Evolutionary conservation across 768 basidiomycete species (phyloP).

Genomic region (Krasilnikovozyma curviuscula): DNA sequence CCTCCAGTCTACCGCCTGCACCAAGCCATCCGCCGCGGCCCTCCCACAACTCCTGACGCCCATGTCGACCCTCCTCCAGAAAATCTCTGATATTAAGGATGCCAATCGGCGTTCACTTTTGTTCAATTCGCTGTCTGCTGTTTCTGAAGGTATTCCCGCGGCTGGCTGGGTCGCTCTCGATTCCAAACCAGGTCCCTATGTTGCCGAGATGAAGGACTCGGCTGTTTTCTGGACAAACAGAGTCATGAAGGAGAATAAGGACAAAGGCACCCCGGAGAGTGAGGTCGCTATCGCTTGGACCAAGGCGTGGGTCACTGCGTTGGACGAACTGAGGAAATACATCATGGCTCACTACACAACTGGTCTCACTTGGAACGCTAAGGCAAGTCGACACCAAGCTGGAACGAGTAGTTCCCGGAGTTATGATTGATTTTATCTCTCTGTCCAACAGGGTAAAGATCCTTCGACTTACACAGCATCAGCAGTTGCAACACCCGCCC

Average conservation of each 20-base stretch:
- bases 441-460: slow-evolving; percentile 17
- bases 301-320: slow-evolving; percentile 42
- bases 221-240: slow-evolving; percentile 74
- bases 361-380: slow-evolving; percentile 73
- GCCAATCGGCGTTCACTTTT: slow-evolving; percentile 57
- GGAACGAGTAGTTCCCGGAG: neutral
- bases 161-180: slow-evolving; percentile 74
- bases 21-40: slow-evolving; percentile 49
- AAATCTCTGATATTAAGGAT: slow-evolving; percentile 64
- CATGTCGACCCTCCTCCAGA: slow-evolving; percentile 50
- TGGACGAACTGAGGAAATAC: slow-evolving; percentile 67
- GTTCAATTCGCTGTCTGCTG: slow-evolving; percentile 54
- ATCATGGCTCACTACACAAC: slow-evolving; percentile 67
- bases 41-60: slow-evolving; percentile 44
- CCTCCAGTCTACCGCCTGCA: slow-evolving; percentile 47
- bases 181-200: slow-evolving; percentile 58
- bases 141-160: slow-evolving; percentile 62
- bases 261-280: slow-evolving; percentile 41
- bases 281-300: slow-evolving; percentile 53
- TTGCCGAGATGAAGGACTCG: slow-evolving; percentile 69
- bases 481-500: slow-evolving; percentile 17
- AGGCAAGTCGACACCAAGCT: slow-evolving; percentile 32
- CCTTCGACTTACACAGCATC: slow-evolving; percentile 19
- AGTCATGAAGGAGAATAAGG: slow-evolving; percentile 79
- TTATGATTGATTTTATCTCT: neutral